A percentile compares a stretch with the other conserved stretches of the same genome.
Conservation (phyloP, 345 rosid genomes). For the Boechera retrofracta region DNA sequence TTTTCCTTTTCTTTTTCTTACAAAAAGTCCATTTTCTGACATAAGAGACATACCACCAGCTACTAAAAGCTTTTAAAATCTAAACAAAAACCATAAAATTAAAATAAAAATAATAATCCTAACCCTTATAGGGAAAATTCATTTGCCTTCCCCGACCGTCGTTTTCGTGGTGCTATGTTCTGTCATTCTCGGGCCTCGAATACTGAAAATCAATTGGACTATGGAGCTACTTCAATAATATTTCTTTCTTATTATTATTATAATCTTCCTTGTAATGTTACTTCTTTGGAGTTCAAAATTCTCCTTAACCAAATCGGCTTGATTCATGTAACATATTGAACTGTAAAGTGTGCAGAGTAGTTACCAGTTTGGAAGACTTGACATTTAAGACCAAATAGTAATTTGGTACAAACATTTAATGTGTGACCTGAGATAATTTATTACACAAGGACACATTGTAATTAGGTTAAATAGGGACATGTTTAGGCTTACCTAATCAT, state of each 20-base stretch:
- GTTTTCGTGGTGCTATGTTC: slow-evolving; percentile 40
- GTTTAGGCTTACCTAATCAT: slow-evolving; percentile 29
- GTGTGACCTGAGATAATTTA: slow-evolving; percentile 30
- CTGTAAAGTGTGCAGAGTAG: slow-evolving; percentile 40
- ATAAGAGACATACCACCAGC: slow-evolving; percentile 19
- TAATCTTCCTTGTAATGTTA: slow-evolving; percentile 22
- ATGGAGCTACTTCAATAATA: slow-evolving; percentile 14
- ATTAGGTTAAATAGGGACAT: not conserved
- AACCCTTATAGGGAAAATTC: not conserved
- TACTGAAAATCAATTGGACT: slow-evolving; percentile 23
- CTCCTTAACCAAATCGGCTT: slow-evolving; percentile 38
- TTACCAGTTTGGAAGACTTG: slow-evolving; percentile 39
- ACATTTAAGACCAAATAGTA: slow-evolving; percentile 34
- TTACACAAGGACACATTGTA: slow-evolving; percentile 33
- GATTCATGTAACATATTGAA: slow-evolving; percentile 33
- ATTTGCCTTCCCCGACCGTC: slow-evolving; percentile 32
- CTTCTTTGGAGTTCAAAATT: slow-evolving; percentile 27
- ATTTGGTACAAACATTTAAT: slow-evolving; percentile 37
- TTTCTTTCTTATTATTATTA: not conserved
- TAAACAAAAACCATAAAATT: not conserved
- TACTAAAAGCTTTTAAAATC: slow-evolving; percentile 5
- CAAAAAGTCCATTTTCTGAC: slow-evolving; percentile 32
- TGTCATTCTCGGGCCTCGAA: slow-evolving; percentile 34
- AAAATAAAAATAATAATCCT: slow-evolving; percentile 4
- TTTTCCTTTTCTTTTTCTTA: not conserved